Conservation (phyloP, 2,329 filamentous ascomycete genomes). For the Paraphoma sp. region DNA sequence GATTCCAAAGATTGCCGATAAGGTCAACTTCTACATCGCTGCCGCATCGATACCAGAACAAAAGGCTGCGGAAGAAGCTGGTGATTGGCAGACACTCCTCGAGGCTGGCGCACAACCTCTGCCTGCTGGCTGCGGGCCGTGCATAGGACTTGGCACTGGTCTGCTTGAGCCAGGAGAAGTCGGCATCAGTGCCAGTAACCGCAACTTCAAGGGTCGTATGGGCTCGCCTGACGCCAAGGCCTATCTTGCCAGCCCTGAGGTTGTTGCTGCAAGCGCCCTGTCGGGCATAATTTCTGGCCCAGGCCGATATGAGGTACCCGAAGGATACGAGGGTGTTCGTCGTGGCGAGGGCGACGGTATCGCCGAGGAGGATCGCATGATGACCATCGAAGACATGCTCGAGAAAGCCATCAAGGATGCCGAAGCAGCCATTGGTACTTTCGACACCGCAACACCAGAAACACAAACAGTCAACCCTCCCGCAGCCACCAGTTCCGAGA, state of each 20-base stretch:
- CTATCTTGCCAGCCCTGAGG: slow-evolving; percentile 87
- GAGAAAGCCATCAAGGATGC: slow-evolving; percentile 74
- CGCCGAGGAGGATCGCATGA: slow-evolving; percentile 67
- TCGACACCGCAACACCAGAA: slow-evolving; percentile 45
- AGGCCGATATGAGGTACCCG: slow-evolving; percentile 77
- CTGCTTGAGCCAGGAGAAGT: slow-evolving; percentile 85
- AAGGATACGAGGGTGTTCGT: slow-evolving; percentile 70
- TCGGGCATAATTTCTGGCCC: slow-evolving; percentile 76
- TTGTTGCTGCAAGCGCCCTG: slow-evolving; percentile 89
- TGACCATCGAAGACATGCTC: slow-evolving; percentile 72
- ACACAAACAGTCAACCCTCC: slow-evolving; percentile 41
- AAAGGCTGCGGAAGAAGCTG: slow-evolving; percentile 74
- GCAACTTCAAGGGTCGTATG: slow-evolving; percentile 94
- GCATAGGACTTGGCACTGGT: slow-evolving; percentile 83
- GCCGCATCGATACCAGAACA: slow-evolving; percentile 85
- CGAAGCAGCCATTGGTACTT: slow-evolving; percentile 65
- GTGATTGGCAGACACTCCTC: slow-evolving; percentile 84
- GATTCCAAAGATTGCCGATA: slow-evolving; percentile 72
- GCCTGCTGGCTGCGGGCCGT: slow-evolving; percentile 79
- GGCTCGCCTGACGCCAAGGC: slow-evolving; percentile 79
- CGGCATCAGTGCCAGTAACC: slow-evolving; percentile 82
- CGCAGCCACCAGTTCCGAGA: slow-evolving; percentile 31
- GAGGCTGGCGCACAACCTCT: slow-evolving; percentile 78
- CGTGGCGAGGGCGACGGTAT: slow-evolving; percentile 76
- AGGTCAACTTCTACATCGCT: slow-evolving; percentile 87